Evolutionary conservation across 1,139 yeast species (phyloP).

Genomic region (Geotrichum armillariae): DNA sequence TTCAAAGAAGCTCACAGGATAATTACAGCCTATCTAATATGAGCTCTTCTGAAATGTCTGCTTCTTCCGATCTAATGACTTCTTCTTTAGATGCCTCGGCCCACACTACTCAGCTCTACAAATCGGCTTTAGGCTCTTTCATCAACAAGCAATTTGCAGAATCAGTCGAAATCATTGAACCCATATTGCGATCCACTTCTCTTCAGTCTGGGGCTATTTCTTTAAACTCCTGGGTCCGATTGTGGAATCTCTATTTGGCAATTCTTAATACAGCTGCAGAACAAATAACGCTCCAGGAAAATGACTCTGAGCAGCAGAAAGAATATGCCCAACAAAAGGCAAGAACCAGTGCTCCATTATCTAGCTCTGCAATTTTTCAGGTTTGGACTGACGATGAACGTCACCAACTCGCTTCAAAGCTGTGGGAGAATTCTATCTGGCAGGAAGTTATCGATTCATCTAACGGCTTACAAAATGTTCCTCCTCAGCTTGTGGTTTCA

Average conservation of each 20-base stretch:
- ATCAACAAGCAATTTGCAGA: conserved; percentile 22
- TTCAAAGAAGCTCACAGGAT: not conserved
- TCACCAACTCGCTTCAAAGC: conserved; percentile 8
- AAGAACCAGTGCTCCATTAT: not conserved
- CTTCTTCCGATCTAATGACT: not conserved
- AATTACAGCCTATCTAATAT: not conserved
- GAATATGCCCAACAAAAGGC: not conserved
- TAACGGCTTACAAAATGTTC: conserved; percentile 6
- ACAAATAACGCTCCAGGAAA: not conserved
- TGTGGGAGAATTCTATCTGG: conserved; percentile 11
- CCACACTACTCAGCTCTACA: conserved; percentile 12
- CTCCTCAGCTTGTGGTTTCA: conserved; percentile 14
- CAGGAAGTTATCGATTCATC: conserved; percentile 10
- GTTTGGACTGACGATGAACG: conserved; percentile 13
- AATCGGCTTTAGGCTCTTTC: conserved; percentile 18
- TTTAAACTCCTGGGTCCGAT: conserved; percentile 6
- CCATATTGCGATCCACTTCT: conserved; percentile 4
- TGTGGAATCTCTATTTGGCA: conserved; percentile 22
- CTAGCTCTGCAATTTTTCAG: conserved; percentile 8
- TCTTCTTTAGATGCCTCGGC: not conserved
- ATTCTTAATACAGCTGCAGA: conserved; percentile 19
- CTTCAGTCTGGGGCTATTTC: conserved; percentile 1
- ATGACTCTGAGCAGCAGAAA: not conserved
- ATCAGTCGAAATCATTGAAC: conserved; percentile 15
- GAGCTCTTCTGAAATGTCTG: not conserved